phyloP scores from a whole-genome alignment of 2,329 filamentous ascomycete genomes.

The Nigrospora sphaerica region DNA sequence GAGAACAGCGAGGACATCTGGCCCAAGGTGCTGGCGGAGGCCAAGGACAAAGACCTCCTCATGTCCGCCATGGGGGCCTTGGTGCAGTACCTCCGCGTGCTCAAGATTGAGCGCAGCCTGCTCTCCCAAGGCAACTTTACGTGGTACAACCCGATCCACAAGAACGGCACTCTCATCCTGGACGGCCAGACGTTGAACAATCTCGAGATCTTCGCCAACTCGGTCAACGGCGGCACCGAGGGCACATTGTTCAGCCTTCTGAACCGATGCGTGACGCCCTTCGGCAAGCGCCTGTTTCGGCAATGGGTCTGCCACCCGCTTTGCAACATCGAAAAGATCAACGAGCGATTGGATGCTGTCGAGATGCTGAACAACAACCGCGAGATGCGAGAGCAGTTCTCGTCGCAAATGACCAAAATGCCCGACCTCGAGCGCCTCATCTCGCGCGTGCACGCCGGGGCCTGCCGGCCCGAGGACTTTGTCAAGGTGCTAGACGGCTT shows the following conservation, averaged over 20 bases:
- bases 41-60: conserved; percentile 68
- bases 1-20: conserved; percentile 51
- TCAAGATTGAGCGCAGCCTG: conserved; percentile 84
- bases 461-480: conserved; percentile 88
- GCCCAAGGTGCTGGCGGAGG: conserved; percentile 68
- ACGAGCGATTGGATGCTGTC: conserved; percentile 84
- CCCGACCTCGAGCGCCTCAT: conserved; percentile 92
- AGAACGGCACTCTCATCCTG: conserved; percentile 84
- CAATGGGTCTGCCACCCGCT: conserved; percentile 97
- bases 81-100: conserved; percentile 73
- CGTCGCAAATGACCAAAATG: conserved; percentile 80
- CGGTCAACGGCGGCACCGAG: conserved; percentile 74
- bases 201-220: conserved; percentile 94
- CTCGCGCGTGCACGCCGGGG: conserved; percentile 85
- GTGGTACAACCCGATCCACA: conserved; percentile 84
- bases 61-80: conserved; percentile 91
- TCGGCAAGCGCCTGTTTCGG: conserved; percentile 90
- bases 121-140: conserved; percentile 87
- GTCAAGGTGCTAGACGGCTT: conserved; percentile 91
- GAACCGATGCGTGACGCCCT: conserved; percentile 92
- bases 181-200: conserved; percentile 97
- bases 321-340: conserved; percentile 80
- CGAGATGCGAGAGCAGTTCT: conserved; percentile 77
- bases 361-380: conserved; percentile 84
- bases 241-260: conserved; percentile 87